Evolutionary conservation across 257 asterid genomes (phyloP).

Genomic region (Rubia yunnanensis): DNA sequence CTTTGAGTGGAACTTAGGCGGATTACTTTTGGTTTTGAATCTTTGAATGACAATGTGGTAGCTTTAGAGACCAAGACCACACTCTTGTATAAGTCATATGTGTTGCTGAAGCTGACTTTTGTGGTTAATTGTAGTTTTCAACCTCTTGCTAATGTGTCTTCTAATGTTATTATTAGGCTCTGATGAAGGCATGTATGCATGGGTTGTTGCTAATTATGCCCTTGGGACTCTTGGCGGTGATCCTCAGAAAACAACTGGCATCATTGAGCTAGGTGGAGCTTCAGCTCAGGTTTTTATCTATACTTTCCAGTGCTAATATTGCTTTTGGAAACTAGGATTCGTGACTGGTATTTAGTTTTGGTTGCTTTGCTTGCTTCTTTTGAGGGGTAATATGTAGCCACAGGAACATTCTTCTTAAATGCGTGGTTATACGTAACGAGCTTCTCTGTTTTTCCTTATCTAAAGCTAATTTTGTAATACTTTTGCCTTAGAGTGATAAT

Average conservation of each 20-base stretch:
- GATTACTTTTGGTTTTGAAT: background rate
- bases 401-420: background rate
- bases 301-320: background rate
- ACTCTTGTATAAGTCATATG: too few species aligned
- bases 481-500: background rate
- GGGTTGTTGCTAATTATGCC: constrained; percentile 98
- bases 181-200: constrained; percentile 93
- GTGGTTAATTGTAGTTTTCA: background rate
- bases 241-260: constrained; percentile 82
- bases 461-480: background rate
- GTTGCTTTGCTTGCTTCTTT: background rate
- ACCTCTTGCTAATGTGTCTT: background rate
- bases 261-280: constrained; percentile 98
- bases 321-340: background rate
- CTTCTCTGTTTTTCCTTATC: background rate
- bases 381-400: background rate
- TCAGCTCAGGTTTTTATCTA: constrained; percentile 74
- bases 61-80: background rate
- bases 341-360: background rate
- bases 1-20: background rate
- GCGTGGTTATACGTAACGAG: background rate
- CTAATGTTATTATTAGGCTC: constrained; percentile 46
- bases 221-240: constrained; percentile 87
- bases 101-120: background rate
- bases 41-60: background rate